Base-by-base conservation (phyloP, 192 early-diverging fungal species). In the Backusella mclennaniae region DNA sequence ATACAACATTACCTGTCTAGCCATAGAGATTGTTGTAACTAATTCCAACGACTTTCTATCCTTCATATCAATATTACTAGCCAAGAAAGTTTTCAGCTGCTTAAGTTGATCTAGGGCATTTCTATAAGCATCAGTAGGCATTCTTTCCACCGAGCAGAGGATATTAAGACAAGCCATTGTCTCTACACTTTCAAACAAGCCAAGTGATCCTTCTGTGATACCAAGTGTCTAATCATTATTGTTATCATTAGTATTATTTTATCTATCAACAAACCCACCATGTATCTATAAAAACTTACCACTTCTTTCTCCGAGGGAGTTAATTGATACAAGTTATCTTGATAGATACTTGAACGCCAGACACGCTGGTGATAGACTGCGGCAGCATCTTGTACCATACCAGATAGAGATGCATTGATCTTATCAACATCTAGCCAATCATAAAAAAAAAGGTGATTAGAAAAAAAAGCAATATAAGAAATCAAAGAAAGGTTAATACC, bases 371-470 rank as follows among this genome's bases (percentile, higher is more conserved):
- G 85, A 84, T 87, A 89, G 41, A 81, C 83, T 59, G 83, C 82
- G 52, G 84, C 44, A 9, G 87, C 77, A 70, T 89, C 88, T 77
- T 87, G 88, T 29, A 89, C 53, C 70, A 89, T 74, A 21, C 85
- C 82, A 73, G 83, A 83, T 11, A 81, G 74, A 1, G 82, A 71
- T 0, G 73, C 70, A 15, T 72, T 66, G 0, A 78, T 81, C 63
- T 84, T 84, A 6, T 83, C 78, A 39, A 67, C 71, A 23, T 77
- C 59, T 83, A 73, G 46, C 66, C 77, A 80, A 73, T 23, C 14
- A 8, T 68, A 71, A 14, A 75, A 71, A 72, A 41, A 12, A 4
- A n/a, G 39, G 23, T 11, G 5, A 17, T 73, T 15, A 12, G 1
- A 0, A 33, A 68, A 75, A 41, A 75, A 41, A 33, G 14, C 1